Conservation (phyloP, 345 rosid genomes). For the Luvunga scandens region DNA sequence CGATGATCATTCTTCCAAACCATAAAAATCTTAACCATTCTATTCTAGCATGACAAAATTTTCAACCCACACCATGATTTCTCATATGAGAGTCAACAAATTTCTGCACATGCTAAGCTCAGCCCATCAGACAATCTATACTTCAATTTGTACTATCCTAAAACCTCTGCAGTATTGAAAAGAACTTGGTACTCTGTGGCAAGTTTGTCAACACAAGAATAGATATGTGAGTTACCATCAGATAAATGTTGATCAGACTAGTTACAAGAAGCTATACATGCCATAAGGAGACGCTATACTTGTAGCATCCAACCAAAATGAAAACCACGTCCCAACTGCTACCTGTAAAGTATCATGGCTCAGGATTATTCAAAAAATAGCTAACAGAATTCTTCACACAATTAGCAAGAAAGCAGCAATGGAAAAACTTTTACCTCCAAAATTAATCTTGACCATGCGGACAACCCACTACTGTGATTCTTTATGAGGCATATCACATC, state of each 20-base stretch:
- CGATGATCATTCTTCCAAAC: background rate
- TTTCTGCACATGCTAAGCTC: background rate
- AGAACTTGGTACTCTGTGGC: constrained; percentile 7
- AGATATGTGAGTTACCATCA: constrained; percentile 83
- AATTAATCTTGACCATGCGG: constrained; percentile 49
- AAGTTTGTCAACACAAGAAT: constrained; percentile 36
- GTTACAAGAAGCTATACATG: constrained; percentile 97
- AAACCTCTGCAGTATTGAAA: background rate
- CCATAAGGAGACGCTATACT: constrained; percentile 80
- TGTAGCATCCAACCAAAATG: constrained; percentile 74
- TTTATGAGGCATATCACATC: constrained; percentile 50
- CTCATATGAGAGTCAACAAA: background rate
- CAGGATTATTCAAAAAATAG: constrained; percentile 18
- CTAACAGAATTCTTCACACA: background rate
- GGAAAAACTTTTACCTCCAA: constrained; percentile 52
- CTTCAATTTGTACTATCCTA: background rate
- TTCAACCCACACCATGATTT: background rate
- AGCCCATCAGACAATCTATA: background rate
- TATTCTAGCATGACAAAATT: background rate
- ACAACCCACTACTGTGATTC: constrained; percentile 42
- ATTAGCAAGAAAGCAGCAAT: constrained; percentile 12
- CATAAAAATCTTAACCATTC: background rate
- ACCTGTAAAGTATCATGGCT: constrained; percentile 41
- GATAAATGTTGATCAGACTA: constrained; percentile 64
- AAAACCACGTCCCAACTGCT: constrained; percentile 63